Base-by-base conservation (phyloP, 2,329 filamentous ascomycete genomes). In the Cladophialophora chaetospira region DNA sequence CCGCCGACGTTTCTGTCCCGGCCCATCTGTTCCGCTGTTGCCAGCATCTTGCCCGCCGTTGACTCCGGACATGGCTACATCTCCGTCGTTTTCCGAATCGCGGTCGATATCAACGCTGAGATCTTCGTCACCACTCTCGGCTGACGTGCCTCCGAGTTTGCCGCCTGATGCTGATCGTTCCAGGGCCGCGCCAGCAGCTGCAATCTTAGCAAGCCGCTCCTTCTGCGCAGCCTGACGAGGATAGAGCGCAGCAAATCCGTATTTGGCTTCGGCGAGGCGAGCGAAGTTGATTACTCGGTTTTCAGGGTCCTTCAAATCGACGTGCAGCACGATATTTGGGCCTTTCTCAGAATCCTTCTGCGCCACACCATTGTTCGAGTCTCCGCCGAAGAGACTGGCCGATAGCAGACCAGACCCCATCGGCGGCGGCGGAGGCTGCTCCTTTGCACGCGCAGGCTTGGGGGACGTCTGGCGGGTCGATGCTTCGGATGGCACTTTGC, bases 281-380 rank as follows among this genome's bases (percentile, higher is more conserved):
- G 93, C 92, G 64, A 97, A 97, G 72, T 97, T 97, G 74, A 99
- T 85, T 60, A 95, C 93, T 64, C 93, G 91, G 71, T 96, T 96
- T 31, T 84, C 88, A 66, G 89, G 86, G 36, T 91, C 89, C 56
- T 87, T 83, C 35, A 99, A 81, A 0, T 89, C 85, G 55, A 99
- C 87, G 53, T 88, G 86, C 15, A 99, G 81, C 51, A 95, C 83
- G 61, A 99, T 96, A 3, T 85, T 96, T 36, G 86, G 91, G 2
- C 82, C 83, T 55, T 78, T 69, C 35, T 70, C 75, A 26, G 64
- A 63, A 3, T 71, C 63, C 38, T 68, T 69, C 44, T 73, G 77
- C 43, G 77, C 73, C 8, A 79, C 71, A 21, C 74, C 75, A 44
- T 73, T 73, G n/a, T 70, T 69, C 36, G 71, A 70, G 44, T 79